Conservation (phyloP, 352 stramenopile genomes). For the Blastocystis sp. region DNA sequence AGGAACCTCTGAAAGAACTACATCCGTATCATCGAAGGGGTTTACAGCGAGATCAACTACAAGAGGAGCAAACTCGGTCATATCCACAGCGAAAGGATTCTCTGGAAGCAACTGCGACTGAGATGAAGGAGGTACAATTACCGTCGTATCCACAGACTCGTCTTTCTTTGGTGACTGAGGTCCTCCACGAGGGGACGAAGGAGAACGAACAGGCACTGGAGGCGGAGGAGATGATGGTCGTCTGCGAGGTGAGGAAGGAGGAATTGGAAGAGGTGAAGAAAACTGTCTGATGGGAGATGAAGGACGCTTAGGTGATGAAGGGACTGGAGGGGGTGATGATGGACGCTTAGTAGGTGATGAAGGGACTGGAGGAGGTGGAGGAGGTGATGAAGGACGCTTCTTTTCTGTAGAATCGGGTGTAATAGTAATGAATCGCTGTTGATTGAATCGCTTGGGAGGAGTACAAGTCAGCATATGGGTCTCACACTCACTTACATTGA, state of each 20-base stretch:
- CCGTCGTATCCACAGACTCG: not conserved
- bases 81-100: constrained; percentile 9
- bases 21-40: constrained; percentile 39
- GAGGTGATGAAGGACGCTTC: not conserved
- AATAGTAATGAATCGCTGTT: constrained; percentile 8
- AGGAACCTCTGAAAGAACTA: not conserved
- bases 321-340: not conserved
- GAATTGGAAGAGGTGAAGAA: too few species aligned
- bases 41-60: constrained; percentile 15
- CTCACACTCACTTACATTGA: not conserved
- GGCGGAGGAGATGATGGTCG: not conserved
- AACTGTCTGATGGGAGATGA: too few species aligned
- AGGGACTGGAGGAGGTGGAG: not conserved
- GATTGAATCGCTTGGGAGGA: not conserved
- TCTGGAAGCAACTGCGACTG: not conserved
- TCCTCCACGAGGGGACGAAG: too few species aligned
- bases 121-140: not conserved
- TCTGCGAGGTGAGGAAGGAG: too few species aligned
- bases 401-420: not conserved
- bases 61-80: not conserved
- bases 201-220: not conserved
- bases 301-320: not conserved
- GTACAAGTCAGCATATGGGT: not conserved
- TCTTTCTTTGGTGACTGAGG: not conserved
- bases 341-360: not conserved